Evolutionary conservation across 768 basidiomycete species (phyloP).

Genomic region (Agaricus subrufescens): DNA sequence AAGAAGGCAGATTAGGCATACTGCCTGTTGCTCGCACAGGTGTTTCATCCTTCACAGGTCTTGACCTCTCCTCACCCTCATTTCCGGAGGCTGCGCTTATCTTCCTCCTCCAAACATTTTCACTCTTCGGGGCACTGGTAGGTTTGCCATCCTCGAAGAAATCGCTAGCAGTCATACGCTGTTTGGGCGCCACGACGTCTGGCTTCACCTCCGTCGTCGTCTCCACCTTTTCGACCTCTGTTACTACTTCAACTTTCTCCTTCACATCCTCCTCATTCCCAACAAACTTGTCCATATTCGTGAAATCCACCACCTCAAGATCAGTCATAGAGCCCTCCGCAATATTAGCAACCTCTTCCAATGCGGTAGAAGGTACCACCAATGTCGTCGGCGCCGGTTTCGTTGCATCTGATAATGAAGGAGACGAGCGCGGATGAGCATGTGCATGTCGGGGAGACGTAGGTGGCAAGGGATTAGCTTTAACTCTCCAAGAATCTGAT

Average conservation of each 20-base stretch:
- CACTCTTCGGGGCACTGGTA: constrained; percentile 23
- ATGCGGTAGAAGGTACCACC: constrained; percentile 22
- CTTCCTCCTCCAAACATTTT: constrained; percentile 44
- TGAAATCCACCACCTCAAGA: constrained; percentile 78
- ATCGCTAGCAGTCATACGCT: constrained; percentile 57
- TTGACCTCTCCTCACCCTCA: not conserved
- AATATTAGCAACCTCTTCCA: constrained; percentile 42
- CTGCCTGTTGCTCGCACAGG: not conserved
- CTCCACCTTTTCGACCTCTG: constrained; percentile 13
- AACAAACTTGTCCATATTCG: constrained; percentile 68
- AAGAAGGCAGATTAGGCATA: constrained; percentile 5
- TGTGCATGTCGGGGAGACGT: constrained; percentile 29
- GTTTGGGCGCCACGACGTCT: constrained; percentile 10
- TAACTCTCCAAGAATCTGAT: constrained; percentile 66
- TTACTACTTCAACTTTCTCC: constrained; percentile 15
- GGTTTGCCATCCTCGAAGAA: constrained; percentile 56
- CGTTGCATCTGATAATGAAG: not conserved
- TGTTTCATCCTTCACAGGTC: constrained; percentile 2
- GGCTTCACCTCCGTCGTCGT: constrained; percentile 17
- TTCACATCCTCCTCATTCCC: constrained; percentile 27
- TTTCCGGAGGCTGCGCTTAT: not conserved
- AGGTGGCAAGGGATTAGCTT: constrained; percentile 27
- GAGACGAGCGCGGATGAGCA: constrained; percentile 20
- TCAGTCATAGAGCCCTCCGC: constrained; percentile 48
- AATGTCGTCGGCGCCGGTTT: not conserved